phyloP scores from a whole-genome alignment of 108 stramenopile genomes.

The Discostella pseudostelligera region DNA sequence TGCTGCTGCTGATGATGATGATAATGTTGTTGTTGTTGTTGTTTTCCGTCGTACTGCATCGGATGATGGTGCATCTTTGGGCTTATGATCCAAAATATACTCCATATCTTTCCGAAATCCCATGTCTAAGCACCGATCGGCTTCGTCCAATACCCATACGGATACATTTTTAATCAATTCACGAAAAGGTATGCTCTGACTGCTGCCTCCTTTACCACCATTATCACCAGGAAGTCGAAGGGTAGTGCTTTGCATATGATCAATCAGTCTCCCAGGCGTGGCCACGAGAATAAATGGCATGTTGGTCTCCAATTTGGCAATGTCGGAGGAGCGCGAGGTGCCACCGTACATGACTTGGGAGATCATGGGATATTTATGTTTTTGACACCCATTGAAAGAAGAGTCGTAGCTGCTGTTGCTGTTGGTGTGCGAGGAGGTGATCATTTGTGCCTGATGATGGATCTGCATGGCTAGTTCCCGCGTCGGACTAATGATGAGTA shows the following conservation, averaged over 20 bases:
- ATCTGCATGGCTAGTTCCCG: slow-evolving; percentile 45
- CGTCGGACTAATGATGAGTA: slow-evolving; percentile 45
- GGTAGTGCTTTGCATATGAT: slow-evolving; percentile 75
- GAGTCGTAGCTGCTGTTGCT: not conserved
- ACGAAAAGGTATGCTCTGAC: slow-evolving; percentile 22
- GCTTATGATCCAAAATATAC: slow-evolving; percentile 48
- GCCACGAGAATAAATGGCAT: slow-evolving; percentile 73
- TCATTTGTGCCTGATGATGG: slow-evolving; percentile 45
- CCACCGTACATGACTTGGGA: slow-evolving; percentile 65
- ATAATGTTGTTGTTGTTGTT: slow-evolving; percentile 9
- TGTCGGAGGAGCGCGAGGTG: slow-evolving; percentile 57
- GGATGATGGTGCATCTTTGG: slow-evolving; percentile 12
- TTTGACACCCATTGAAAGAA: slow-evolving; percentile 3
- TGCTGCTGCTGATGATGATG: slow-evolving; percentile 5
- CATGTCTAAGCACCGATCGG: slow-evolving; percentile 89
- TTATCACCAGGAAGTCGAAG: slow-evolving; percentile 1
- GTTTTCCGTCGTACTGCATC: too few species aligned
- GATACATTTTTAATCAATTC: slow-evolving; percentile 31
- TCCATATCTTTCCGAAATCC: slow-evolving; percentile 83
- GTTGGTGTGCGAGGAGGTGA: slow-evolving; percentile 58
- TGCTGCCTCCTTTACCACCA: too few species aligned
- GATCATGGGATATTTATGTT: slow-evolving; percentile 42
- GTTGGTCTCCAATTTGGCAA: slow-evolving; percentile 25
- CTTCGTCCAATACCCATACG: slow-evolving; percentile 82
- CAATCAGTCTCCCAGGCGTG: slow-evolving; percentile 80